Percentiles rank a stretch among this genome's conserved stretches.
Evolutionary conservation across 352 stramenopile species (phyloP).

Genomic region (Globisporangium spinosum): DNA sequence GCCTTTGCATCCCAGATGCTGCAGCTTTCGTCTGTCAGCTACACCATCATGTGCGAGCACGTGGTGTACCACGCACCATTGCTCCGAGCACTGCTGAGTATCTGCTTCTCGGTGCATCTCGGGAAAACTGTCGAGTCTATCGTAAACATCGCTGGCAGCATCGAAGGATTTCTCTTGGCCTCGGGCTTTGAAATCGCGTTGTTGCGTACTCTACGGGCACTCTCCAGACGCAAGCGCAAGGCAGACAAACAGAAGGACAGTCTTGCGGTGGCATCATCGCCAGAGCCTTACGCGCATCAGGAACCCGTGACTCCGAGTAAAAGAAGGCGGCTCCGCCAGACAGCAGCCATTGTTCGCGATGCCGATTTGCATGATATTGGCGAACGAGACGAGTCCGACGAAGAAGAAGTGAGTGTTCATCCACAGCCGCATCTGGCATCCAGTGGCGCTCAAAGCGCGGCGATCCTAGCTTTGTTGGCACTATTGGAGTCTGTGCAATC

Average conservation of each 20-base stretch:
- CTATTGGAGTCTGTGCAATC: conserved; percentile 38
- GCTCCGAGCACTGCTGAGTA: conserved; percentile 42
- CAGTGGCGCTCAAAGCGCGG: conserved; percentile 27
- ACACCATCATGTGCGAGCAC: conserved; percentile 60
- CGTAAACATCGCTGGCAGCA: conserved; percentile 27
- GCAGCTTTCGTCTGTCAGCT: conserved; percentile 28
- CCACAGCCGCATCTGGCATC: conserved; percentile 33
- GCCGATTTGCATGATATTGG: neutral
- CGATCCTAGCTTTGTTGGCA: conserved; percentile 31
- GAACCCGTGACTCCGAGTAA: conserved; percentile 11
- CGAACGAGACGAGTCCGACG: conserved; percentile 6
- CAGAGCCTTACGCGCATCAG: conserved; percentile 4
- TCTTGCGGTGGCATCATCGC: neutral
- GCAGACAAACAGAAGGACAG: neutral
- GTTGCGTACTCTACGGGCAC: neutral
- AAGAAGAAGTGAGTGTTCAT: neutral
- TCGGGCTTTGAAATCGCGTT: conserved; percentile 29
- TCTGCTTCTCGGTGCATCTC: conserved; percentile 34
- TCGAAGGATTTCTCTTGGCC: conserved; percentile 40
- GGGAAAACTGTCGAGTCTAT: conserved; percentile 22
- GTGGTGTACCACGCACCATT: conserved; percentile 57
- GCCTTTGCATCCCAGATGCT: neutral
- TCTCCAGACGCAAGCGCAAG: neutral
- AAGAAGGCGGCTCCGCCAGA: conserved; percentile 17
- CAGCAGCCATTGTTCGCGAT: neutral